These are phyloP conservation scores for Fusarium hostae DNA, from an alignment of 2,329 filamentous ascomycete genomes.

Conservation along the genomic window DNA sequence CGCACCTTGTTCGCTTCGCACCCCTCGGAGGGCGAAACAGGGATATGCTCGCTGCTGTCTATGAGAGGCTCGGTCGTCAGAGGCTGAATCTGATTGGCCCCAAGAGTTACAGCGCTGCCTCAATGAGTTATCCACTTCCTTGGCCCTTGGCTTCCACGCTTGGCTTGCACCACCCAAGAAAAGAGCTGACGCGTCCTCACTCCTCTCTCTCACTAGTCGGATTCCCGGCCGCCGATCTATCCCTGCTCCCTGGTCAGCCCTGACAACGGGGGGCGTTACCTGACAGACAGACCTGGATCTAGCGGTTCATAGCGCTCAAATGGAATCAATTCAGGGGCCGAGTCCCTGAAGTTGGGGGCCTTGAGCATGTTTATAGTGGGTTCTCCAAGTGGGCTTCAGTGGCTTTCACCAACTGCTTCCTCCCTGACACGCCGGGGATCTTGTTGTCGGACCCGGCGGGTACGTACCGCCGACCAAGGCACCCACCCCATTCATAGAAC, in stretches of 20 bases:
- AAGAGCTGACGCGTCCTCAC: slow-evolving; percentile 47
- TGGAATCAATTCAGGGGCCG: slow-evolving; percentile 14
- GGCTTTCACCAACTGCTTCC: slow-evolving; percentile 15
- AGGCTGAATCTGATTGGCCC: slow-evolving; percentile 12
- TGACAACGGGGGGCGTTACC: slow-evolving; percentile 39
- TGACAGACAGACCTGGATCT: slow-evolving; percentile 6
- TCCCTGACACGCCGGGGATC: slow-evolving; percentile 29
- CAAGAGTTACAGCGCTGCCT: slow-evolving; percentile 28
- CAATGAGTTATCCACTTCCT: slow-evolving; percentile 32
- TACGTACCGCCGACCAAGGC: slow-evolving; percentile 43
- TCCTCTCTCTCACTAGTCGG: slow-evolving; percentile 40
- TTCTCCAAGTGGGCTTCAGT: slow-evolving; percentile 33
- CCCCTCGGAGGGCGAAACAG: slow-evolving; percentile 18
- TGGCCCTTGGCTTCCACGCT: slow-evolving; percentile 32
- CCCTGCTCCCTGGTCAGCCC: slow-evolving; percentile 27
- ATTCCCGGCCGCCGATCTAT: slow-evolving; percentile 39
- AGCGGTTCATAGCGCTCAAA: slow-evolving; percentile 17
- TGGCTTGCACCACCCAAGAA: slow-evolving; percentile 44
- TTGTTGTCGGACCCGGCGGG: slow-evolving; percentile 24
- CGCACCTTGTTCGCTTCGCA: slow-evolving; percentile 20
- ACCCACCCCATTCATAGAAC: slow-evolving; percentile 51
- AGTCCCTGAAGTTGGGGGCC: slow-evolving; percentile 23
- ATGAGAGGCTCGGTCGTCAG: slow-evolving; percentile 28
- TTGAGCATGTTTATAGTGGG: slow-evolving; percentile 39
- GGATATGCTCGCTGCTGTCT: slow-evolving; percentile 10